Evolutionary conservation across 2,329 filamentous ascomycete species (phyloP).

Genomic region (Neofusicoccum kwambonambiense): DNA sequence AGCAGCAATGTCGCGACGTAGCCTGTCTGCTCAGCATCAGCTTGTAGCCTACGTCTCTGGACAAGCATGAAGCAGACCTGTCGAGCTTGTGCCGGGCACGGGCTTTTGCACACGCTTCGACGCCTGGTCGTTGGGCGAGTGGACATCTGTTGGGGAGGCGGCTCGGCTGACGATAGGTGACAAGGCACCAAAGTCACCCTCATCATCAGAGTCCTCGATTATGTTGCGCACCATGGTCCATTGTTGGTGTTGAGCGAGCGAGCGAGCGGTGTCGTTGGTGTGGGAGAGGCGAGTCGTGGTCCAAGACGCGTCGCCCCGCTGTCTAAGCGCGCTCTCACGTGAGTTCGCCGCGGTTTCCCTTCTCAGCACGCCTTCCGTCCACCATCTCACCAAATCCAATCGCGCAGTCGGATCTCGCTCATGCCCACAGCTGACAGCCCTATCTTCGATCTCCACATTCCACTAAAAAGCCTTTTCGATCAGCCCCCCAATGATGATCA

Average conservation of each 20-base stretch:
- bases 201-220: conserved; percentile 39
- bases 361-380: too few species aligned
- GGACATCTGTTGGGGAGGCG: background rate
- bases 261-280: background rate
- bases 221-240: conserved; percentile 21
- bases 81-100: conserved; percentile 27
- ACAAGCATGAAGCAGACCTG: conserved; percentile 21
- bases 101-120: conserved; percentile 17
- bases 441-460: too few species aligned
- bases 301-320: background rate
- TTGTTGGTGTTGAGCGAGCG: background rate
- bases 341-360: background rate
- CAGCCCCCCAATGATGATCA: background rate
- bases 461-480: background rate
- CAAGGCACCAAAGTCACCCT: conserved; percentile 30
- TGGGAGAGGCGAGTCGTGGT: background rate
- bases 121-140: conserved; percentile 23
- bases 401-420: too few species aligned
- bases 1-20: conserved; percentile 1
- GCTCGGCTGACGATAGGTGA: conserved; percentile 18
- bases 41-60: background rate
- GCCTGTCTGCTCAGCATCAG: background rate
- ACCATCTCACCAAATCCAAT: too few species aligned
- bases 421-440: too few species aligned
- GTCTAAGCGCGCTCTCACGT: background rate